Evolutionary conservation across 2,329 filamentous ascomycete genomes (phyloP).

Genomic region (Atkinsonella hypoxylon): DNA sequence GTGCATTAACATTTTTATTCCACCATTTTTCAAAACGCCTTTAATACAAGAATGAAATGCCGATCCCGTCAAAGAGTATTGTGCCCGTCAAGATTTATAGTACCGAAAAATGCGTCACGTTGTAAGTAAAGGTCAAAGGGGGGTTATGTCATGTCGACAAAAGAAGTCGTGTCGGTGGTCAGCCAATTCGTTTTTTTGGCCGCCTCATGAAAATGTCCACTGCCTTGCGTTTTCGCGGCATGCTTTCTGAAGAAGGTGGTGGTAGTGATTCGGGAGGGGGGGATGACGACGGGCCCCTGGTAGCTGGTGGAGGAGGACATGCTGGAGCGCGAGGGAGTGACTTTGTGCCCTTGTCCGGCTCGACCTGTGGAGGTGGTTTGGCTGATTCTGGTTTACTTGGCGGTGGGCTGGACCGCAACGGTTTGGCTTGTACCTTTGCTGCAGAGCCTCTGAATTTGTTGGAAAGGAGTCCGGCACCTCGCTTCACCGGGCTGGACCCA

Average conservation of each 20-base stretch:
- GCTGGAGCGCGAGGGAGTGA: neutral
- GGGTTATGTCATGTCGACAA: neutral
- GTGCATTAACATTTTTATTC: no score
- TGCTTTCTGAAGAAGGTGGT: neutral
- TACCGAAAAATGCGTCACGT: no score
- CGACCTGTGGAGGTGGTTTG: neutral
- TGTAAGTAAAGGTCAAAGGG: neutral
- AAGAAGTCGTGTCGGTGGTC: neutral
- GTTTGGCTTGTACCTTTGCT: neutral
- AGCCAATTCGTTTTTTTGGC: slow-evolving; percentile 25
- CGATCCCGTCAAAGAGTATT: no score
- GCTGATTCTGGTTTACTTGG: neutral
- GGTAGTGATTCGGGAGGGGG: neutral
- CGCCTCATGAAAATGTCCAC: slow-evolving; percentile 39
- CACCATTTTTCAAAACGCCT: no score
- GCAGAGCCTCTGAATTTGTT: slow-evolving; percentile 6
- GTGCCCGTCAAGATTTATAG: no score
- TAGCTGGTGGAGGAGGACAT: neutral
- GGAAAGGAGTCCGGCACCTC: slow-evolving; percentile 3
- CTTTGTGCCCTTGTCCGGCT: neutral
- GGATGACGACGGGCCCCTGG: neutral
- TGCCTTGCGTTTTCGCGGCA: slow-evolving; percentile 30
- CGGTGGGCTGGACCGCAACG: neutral
- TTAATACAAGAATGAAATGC: no score
- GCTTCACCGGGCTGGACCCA: slow-evolving; percentile 1